Conservation (phyloP, 225 moss, liverwort and hornwort genomes). For the Bryoerythrophyllum caledonicum region DNA sequence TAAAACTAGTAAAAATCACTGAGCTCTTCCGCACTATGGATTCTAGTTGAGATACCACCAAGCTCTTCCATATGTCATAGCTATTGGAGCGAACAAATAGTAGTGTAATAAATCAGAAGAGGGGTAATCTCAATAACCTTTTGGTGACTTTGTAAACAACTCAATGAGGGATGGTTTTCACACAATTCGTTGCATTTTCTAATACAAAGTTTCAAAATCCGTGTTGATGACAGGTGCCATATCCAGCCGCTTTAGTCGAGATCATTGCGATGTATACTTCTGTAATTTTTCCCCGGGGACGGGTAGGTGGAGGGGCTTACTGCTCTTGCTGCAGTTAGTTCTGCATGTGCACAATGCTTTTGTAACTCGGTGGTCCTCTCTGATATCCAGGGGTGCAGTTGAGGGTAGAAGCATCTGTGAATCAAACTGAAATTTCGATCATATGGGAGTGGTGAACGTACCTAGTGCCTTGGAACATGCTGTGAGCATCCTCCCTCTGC, state of each 20-base stretch:
- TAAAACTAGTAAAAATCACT: too few relatives aligned
- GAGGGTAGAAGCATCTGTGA: slow-evolving; percentile 6
- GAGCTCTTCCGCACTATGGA: too few relatives aligned
- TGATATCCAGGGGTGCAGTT: background rate
- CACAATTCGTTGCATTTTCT: slow-evolving; percentile 3
- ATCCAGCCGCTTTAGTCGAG: slow-evolving; percentile 48
- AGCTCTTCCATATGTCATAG: too few relatives aligned
- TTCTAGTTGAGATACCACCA: too few relatives aligned
- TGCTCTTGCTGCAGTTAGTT: slow-evolving; percentile 10
- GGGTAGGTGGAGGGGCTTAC: background rate
- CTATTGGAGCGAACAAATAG: too few relatives aligned
- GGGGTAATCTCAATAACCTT: too few relatives aligned
- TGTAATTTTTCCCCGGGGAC: background rate
- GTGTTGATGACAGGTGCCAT: slow-evolving; percentile 54
- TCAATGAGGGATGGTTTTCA: background rate
- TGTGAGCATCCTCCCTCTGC: too few relatives aligned
- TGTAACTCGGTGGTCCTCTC: background rate
- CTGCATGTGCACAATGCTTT: background rate
- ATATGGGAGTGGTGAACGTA: background rate
- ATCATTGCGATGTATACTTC: slow-evolving; percentile 13
- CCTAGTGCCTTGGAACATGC: background rate
- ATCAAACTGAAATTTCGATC: background rate
- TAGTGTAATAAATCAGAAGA: too few relatives aligned
- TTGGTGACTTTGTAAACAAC: too few relatives aligned
- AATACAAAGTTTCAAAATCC: slow-evolving; percentile 11